Percentiles rank a stretch among this genome's conserved stretches.
Evolutionary conservation across 495 filamentous ascomycete genomes (phyloP).

Genomic region (Talaromyces nanjingensis): DNA sequence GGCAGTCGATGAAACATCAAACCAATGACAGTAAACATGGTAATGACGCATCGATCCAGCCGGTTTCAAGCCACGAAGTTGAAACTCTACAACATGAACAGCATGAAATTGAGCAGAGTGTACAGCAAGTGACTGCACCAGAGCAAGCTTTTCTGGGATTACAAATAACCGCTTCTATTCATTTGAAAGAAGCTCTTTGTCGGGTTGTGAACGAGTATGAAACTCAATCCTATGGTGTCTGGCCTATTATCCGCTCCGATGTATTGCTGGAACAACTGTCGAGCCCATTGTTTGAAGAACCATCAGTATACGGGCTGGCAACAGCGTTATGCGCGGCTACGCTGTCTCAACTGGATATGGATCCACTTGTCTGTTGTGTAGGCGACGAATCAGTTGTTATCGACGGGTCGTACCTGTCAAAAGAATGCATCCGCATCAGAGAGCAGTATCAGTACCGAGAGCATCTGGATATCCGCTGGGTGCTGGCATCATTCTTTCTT

Average conservation of each 20-base stretch:
- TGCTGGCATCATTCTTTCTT: conserved; percentile 26
- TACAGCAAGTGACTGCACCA: not conserved
- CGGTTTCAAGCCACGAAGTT: not conserved
- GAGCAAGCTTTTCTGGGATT: not conserved
- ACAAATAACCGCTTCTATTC: not conserved
- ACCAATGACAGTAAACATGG: not conserved
- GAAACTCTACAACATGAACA: not conserved
- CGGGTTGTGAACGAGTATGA: conserved; percentile 19
- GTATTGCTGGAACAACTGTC: conserved; percentile 14
- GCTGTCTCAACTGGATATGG: conserved; percentile 26
- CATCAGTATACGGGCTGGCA: conserved; percentile 13
- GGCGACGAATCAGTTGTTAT: conserved; percentile 4
- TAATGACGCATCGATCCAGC: not conserved
- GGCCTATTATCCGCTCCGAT: conserved; percentile 23
- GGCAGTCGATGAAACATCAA: not conserved
- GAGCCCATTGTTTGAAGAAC: not conserved
- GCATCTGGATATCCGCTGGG: conserved; percentile 14
- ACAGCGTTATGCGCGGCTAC: conserved; percentile 27
- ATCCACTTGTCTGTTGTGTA: conserved; percentile 8
- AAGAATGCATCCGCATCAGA: conserved; percentile 19
- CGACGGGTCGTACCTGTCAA: conserved; percentile 18
- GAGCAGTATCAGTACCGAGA: conserved; percentile 10
- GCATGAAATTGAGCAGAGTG: not conserved
- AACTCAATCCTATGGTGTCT: conserved; percentile 24
- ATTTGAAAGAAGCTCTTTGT: not conserved